A percentile compares a stretch with the other conserved stretches of the same genome.
Evolutionary conservation across 2,329 filamentous ascomycete genomes (phyloP).

Genomic region (Stagonosporopsis tanaceti): DNA sequence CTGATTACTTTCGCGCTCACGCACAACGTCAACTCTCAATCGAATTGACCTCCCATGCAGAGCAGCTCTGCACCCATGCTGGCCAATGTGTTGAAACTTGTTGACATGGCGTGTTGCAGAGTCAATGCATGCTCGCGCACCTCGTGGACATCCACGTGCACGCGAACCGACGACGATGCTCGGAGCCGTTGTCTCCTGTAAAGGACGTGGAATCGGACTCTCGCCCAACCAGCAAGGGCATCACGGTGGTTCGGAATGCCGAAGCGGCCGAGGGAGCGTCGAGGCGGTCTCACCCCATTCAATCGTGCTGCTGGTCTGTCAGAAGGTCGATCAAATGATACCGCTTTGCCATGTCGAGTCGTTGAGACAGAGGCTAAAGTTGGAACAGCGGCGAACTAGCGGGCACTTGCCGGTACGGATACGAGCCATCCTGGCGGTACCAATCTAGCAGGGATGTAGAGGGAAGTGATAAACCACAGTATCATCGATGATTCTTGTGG

Average conservation of each 20-base stretch:
- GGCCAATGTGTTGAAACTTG: neutral
- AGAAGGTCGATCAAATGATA: constrained; percentile 1
- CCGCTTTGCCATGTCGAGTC: neutral
- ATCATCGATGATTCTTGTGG: neutral
- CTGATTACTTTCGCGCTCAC: neutral
- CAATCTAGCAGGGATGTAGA: neutral
- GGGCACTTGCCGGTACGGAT: constrained; percentile 29
- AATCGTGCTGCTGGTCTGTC: constrained; percentile 14
- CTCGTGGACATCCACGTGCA: neutral
- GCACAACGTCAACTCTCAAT: neutral
- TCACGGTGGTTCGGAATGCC: constrained; percentile 29
- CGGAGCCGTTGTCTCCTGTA: neutral
- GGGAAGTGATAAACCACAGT: neutral
- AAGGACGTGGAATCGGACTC: constrained; percentile 15
- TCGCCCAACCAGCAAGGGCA: constrained; percentile 26
- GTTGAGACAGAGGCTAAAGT: neutral
- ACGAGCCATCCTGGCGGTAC: constrained; percentile 22
- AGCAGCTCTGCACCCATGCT: neutral
- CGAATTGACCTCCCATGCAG: neutral
- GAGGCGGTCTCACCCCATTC: constrained; percentile 2
- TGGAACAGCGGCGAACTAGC: neutral
- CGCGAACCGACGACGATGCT: neutral
- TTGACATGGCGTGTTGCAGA: neutral
- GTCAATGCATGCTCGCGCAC: neutral
- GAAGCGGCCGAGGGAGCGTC: constrained; percentile 24